Percentiles rank a stretch among this genome's conserved stretches.
phyloP scores from a whole-genome alignment of 805 yeast species.

The Lipomyces orientalis region DNA sequence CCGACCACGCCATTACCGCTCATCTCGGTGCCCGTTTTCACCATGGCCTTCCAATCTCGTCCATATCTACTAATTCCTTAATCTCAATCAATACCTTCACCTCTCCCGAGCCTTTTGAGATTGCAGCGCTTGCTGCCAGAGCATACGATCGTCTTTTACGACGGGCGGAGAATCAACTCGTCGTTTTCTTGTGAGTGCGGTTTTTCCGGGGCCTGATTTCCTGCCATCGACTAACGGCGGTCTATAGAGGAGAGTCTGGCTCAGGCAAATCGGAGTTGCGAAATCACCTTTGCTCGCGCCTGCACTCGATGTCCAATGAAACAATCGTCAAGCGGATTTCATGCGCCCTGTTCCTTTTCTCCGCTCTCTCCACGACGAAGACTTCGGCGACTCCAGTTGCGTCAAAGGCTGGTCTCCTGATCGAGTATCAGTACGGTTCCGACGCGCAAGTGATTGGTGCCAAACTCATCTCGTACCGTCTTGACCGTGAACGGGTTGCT shows the following conservation, averaged over 20 bases:
- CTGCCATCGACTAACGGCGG: constrained; percentile 7
- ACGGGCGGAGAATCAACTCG: constrained; percentile 48
- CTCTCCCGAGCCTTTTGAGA: constrained; percentile 46
- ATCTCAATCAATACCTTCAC: constrained; percentile 49
- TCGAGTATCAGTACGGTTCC: constrained; percentile 57
- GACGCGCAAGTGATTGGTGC: constrained; percentile 58
- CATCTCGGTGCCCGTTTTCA: constrained; percentile 52
- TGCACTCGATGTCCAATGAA: constrained; percentile 32
- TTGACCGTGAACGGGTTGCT: constrained; percentile 61
- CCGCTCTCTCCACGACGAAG: constrained; percentile 50
- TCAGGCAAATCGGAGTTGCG: constrained; percentile 50
- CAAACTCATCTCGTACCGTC: constrained; percentile 59
- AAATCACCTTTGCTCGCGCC: constrained; percentile 42
- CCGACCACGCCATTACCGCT: constrained; percentile 50
- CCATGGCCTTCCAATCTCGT: constrained; percentile 50
- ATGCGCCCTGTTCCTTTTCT: constrained; percentile 45
- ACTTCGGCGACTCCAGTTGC: constrained; percentile 46
- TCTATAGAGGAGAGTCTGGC: constrained; percentile 48
- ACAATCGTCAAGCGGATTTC: constrained; percentile 20
- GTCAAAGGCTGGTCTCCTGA: constrained; percentile 61
- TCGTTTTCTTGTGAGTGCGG: constrained; percentile 43
- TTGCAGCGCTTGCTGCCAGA: constrained; percentile 48
- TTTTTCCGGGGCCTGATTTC: not conserved
- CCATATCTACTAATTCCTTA: constrained; percentile 48
- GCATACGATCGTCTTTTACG: constrained; percentile 47